phyloP scores from a whole-genome alignment of 257 asterid species.

The Plectranthus barbatus region DNA sequence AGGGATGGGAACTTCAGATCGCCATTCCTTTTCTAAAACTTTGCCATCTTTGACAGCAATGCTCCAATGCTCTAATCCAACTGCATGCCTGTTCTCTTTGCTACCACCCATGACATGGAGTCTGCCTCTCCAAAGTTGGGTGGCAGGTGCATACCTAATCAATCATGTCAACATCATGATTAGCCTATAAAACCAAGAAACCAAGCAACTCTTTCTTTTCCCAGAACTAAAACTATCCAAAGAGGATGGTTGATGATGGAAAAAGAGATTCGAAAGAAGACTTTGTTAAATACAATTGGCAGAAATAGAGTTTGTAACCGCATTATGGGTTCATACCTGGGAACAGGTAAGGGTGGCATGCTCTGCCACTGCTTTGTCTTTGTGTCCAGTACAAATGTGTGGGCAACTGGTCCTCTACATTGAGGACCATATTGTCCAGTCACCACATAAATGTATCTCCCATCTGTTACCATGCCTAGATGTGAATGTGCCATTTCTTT shows the following conservation, averaged over 20 bases:
- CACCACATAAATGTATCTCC: constrained; percentile 77
- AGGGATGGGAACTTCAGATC: constrained; percentile 71
- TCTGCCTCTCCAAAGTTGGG: constrained; percentile 89
- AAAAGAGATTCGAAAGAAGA: not conserved
- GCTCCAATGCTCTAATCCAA: constrained; percentile 84
- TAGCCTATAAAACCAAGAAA: not conserved
- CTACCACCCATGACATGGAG: constrained; percentile 98
- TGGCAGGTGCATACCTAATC: constrained; percentile 91
- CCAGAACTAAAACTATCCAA: not conserved
- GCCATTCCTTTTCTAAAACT: constrained; percentile 78
- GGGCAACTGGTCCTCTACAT: constrained; percentile 90
- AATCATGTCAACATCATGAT: constrained; percentile 7
- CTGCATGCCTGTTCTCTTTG: constrained; percentile 75
- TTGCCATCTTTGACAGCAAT: constrained; percentile 77
- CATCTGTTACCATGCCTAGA: constrained; percentile 94
- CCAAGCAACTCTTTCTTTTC: not conserved
- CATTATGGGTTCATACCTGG: constrained; percentile 41
- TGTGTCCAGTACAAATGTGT: constrained; percentile 69
- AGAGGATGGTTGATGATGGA: not conserved
- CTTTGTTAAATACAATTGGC: not conserved
- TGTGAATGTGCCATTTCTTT: constrained; percentile 97
- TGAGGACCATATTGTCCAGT: constrained; percentile 95
- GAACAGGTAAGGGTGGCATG: constrained; percentile 74
- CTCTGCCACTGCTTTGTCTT: constrained; percentile 62
- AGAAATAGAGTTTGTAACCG: constrained; percentile 5